A percentile compares a stretch with the other conserved stretches of the same genome.
Evolutionary conservation across 352 stramenopile genomes (phyloP).

Genomic region (Poterioochromonas sp.): DNA sequence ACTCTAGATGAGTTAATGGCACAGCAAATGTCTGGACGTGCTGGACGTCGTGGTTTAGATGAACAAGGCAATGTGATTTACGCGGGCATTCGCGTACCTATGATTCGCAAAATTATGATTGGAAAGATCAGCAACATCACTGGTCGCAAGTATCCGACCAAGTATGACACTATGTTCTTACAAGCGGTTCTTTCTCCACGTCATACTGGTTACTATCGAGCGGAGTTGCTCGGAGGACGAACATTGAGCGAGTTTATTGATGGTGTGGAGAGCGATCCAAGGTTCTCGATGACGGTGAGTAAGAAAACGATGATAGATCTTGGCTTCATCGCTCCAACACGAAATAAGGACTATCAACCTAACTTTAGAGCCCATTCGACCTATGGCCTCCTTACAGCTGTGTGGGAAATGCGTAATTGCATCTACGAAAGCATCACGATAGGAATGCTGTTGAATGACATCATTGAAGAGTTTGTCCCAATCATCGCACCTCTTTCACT

Average conservation of each 20-base stretch:
- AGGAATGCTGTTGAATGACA: neutral
- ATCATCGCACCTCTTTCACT: neutral
- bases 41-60: conserved; percentile 91
- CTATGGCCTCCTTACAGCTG: neutral
- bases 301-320: conserved; percentile 3
- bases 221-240: neutral
- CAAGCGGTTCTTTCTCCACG: conserved; percentile 68
- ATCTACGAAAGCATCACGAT: neutral
- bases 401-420: conserved; percentile 17
- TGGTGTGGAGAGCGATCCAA: neutral
- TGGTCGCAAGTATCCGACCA: conserved; percentile 58
- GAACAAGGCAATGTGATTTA: conserved; percentile 93
- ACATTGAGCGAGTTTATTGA: neutral
- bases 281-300: neutral
- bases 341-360: neutral
- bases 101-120: conserved; percentile 92
- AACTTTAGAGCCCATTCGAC: neutral
- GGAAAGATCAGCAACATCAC: conserved; percentile 84
- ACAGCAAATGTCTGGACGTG: conserved; percentile 96
- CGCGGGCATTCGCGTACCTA: conserved; percentile 79
- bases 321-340: neutral
- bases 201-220: neutral
- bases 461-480: neutral
- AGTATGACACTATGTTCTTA: conserved; percentile 83
- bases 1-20: conserved; percentile 90